Conservation (phyloP, 1,284 basidiomycete species). For the Moniliella sp. region DNA sequence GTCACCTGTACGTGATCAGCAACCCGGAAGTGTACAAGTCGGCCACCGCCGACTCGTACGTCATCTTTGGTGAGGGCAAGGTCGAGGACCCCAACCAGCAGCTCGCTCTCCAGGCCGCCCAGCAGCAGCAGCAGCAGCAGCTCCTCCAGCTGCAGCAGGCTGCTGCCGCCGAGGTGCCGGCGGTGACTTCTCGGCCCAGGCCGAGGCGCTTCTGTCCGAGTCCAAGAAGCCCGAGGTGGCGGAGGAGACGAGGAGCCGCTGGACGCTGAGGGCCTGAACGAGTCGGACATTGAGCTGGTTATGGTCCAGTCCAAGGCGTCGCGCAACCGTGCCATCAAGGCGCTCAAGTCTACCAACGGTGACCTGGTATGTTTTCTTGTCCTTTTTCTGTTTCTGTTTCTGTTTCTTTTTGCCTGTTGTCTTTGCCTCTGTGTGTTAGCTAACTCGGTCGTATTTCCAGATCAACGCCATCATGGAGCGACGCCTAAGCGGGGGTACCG, state of each 20-base stretch:
- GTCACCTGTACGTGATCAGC: constrained; percentile 75
- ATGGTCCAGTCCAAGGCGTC: constrained; percentile 53
- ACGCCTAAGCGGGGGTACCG: no score
- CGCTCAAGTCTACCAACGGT: constrained; percentile 30
- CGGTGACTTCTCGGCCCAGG: no score
- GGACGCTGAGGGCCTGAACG: constrained; percentile 44
- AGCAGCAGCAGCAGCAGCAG: constrained; percentile 59
- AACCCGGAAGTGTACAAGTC: constrained; percentile 95
- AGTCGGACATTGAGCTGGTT: constrained; percentile 78
- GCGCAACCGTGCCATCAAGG: constrained; percentile 32
- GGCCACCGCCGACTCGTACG: constrained; percentile 85
- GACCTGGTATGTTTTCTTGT: constrained; percentile 9
- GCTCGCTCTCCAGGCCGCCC: constrained; percentile 47
- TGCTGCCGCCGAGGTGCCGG: constrained; percentile 42
- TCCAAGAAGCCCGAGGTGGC: constrained; percentile 30
- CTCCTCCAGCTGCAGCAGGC: constrained; percentile 42
- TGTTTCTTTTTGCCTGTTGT: no score
- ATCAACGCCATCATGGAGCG: no score
- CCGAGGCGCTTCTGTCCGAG: no score
- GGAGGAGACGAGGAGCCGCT: constrained; percentile 30
- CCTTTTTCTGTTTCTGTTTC: no score
- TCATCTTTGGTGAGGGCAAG: constrained; percentile 96
- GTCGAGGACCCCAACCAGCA: constrained; percentile 72
- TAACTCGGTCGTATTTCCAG: no score
- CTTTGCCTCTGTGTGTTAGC: no score